Conservation (phyloP, 1,284 basidiomycete species). For the Cutaneotrichosporon sp. region DNA sequence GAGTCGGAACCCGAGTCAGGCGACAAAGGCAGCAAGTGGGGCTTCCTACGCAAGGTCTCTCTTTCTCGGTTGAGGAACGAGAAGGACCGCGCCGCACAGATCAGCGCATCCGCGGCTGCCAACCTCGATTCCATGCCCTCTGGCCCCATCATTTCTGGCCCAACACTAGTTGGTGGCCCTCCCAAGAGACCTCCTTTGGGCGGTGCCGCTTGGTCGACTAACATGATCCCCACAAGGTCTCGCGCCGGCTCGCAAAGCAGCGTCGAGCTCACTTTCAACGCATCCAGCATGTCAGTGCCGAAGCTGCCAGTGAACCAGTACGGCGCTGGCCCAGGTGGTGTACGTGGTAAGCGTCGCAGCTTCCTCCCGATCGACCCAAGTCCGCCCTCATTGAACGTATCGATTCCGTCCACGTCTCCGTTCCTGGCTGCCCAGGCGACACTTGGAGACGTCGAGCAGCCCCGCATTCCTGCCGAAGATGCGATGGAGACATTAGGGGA, state of each 20-base stretch:
- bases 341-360: constrained; percentile 62
- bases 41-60: constrained; percentile 93
- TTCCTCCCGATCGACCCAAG: constrained; percentile 71
- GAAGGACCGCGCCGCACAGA: constrained; percentile 18
- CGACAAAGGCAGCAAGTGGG: constrained; percentile 58
- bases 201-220: constrained; percentile 12
- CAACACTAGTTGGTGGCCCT: constrained; percentile 10
- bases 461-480: constrained; percentile 3
- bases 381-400: constrained; percentile 48
- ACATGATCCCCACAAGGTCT: constrained; percentile 5
- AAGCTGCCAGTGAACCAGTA: neutral
- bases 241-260: constrained; percentile 9
- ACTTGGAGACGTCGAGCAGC: constrained; percentile 10
- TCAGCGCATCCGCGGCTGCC: constrained; percentile 33
- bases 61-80: constrained; percentile 57
- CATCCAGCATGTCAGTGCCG: neutral
- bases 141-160: constrained; percentile 33
- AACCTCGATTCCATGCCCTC: constrained; percentile 34
- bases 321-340: neutral
- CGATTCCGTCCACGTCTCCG: constrained; percentile 58
- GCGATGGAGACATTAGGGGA: constrained; percentile 19
- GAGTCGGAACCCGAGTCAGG: constrained; percentile 1
- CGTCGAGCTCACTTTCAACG: neutral
- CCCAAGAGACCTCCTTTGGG: constrained; percentile 11
- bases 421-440: constrained; percentile 51